phyloP scores from a whole-genome alignment of 2,329 filamentous ascomycete species.

The Leptographium wingfieldii region DNA sequence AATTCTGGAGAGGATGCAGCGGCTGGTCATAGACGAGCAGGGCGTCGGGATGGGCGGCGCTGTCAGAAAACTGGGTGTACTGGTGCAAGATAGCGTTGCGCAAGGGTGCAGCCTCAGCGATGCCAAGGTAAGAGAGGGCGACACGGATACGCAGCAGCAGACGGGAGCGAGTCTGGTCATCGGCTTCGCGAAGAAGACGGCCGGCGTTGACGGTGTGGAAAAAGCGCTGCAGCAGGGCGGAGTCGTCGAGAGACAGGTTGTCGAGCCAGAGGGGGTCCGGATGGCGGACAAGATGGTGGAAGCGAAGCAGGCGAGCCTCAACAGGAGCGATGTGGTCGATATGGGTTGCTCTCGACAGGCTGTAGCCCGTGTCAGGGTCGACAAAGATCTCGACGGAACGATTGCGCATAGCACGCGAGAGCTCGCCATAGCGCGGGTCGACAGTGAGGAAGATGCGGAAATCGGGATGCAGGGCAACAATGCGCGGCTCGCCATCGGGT shows the following conservation, averaged over 20 bases:
- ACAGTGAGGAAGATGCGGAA: conserved; percentile 92
- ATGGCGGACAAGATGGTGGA: conserved; percentile 25
- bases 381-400: conserved; percentile 74
- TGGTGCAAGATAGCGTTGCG: conserved; percentile 21
- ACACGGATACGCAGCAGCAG: conserved; percentile 8
- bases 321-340: conserved; percentile 30
- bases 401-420: conserved; percentile 95
- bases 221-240: conserved; percentile 22
- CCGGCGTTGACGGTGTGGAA: conserved; percentile 1
- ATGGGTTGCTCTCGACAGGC: conserved; percentile 15
- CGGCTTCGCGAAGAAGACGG: background rate
- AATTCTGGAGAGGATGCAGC: conserved; percentile 47
- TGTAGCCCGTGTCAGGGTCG: conserved; percentile 7
- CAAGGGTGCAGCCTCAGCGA: conserved; percentile 19
- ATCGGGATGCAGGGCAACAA: conserved; percentile 69
- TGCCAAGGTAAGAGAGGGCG: conserved; percentile 15
- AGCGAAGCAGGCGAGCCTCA: conserved; percentile 37
- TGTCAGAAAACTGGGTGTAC: conserved; percentile 10
- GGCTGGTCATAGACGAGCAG: conserved; percentile 26
- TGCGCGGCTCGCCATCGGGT: conserved; percentile 63
- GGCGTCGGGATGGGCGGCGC: background rate
- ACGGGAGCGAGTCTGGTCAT: background rate
- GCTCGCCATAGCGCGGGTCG: conserved; percentile 81
- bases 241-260: conserved; percentile 33
- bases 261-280: conserved; percentile 27